Evolutionary conservation across 345 rosid genomes (phyloP), one percentile per base, ranked within the genome.

Genomic region (Lepidium aucheri): DNA sequence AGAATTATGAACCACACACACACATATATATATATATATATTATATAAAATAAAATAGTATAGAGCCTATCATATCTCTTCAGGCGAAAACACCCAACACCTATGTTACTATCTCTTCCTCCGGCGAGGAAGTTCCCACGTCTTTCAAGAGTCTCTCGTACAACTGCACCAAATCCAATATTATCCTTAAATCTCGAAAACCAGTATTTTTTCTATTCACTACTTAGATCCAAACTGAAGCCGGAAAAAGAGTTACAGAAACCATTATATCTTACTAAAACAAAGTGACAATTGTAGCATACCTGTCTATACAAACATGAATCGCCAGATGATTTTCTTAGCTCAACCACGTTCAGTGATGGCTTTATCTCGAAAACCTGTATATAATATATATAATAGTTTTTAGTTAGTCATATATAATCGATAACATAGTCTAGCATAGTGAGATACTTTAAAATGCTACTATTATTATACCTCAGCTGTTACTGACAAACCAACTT

Each of bases 301-400:
- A 87, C 98, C 85, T 90, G 88, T 85, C 94, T 85, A 77, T 93
- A 93, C 28, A 65, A 76, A 12, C 71, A 34, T 58, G 97, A 51
- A 80, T 93, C 99, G 28, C 99, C 99, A 39, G 59, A 74, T 8
- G 90, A 81, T 85, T 93, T 93, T 72, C 86, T 80, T 58, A 93
- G 70, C 77, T 93, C 97, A 42, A 93, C 99, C 43, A 93, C 96
- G 56, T 79, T 75, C 51, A 93, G 73, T 34, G 89, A 81, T 36
- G 95, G 83, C 56, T 87, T 88, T 73, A 93, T 86, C 80, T 90
- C 96, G 71, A 88, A 81, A 24, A 90, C 90, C 98, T 90, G 85
- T 35, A 12, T 14, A n/a, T n/a, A n/a, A n/a, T n/a, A 4, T 8
- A 17, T 34, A 43, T 44, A 54, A 12, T 0, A 11, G 0, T 17